Percentiles rank a stretch among this genome's conserved stretches.
Conservation (phyloP, 768 basidiomycete genomes). For the Panellus pusillus region DNA sequence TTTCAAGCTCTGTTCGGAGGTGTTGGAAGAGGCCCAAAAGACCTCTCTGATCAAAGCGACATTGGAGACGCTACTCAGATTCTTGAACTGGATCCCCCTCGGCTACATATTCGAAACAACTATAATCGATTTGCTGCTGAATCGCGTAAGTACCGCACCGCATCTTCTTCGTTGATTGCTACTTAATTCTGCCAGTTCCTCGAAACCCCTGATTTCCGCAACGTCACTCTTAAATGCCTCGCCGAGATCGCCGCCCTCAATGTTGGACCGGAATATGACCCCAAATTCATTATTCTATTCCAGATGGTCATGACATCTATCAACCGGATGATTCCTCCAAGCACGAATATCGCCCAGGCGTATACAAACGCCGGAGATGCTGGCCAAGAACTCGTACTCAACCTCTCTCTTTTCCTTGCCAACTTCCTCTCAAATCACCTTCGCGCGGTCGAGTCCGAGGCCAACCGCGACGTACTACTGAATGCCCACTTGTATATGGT, state of each 20-base stretch:
- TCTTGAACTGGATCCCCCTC: constrained; percentile 98
- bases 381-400: constrained; percentile 95
- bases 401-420: constrained; percentile 94
- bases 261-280: constrained; percentile 95
- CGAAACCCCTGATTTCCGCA: constrained; percentile 95
- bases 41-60: constrained; percentile 92
- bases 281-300: constrained; percentile 96
- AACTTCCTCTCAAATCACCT: constrained; percentile 96
- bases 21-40: constrained; percentile 96
- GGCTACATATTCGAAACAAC: constrained; percentile 99
- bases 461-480: constrained; percentile 87
- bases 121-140: constrained; percentile 90
- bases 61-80: constrained; percentile 89
- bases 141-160: constrained; percentile 62
- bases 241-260: constrained; percentile 95
- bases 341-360: constrained; percentile 90
- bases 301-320: constrained; percentile 97
- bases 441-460: constrained; percentile 88
- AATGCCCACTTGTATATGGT: constrained; percentile 99
- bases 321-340: constrained; percentile 95
- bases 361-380: constrained; percentile 87
- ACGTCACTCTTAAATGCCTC: constrained; percentile 93
- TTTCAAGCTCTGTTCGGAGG: constrained; percentile 96
- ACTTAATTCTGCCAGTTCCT: constrained; percentile 67
- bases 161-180: constrained; percentile 10